These are phyloP conservation scores for Corynascus novoguineensis DNA, from an alignment of 495 filamentous ascomycete species.

Conservation along the genomic window DNA sequence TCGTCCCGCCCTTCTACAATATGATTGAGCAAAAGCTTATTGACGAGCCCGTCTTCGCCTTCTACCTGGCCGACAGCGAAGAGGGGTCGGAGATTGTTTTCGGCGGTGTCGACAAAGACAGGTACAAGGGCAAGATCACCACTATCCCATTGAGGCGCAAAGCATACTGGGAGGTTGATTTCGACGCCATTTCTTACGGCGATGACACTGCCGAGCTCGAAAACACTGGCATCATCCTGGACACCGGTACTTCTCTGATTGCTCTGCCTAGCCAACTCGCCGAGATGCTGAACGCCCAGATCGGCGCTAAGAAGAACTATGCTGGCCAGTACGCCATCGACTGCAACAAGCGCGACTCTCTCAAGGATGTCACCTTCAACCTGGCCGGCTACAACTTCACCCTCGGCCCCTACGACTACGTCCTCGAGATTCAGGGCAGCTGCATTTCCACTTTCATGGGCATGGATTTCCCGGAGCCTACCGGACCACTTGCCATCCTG, in stretches of 20 bases:
- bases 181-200: conserved; percentile 86
- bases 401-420: conserved; percentile 86
- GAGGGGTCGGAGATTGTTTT: conserved; percentile 85
- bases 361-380: conserved; percentile 86
- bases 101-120: conserved; percentile 80
- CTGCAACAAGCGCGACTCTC: conserved; percentile 71
- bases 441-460: conserved; percentile 98
- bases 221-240: conserved; percentile 90
- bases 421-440: conserved; percentile 88
- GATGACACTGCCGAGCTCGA: conserved; percentile 78
- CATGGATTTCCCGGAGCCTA: conserved; percentile 91
- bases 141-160: conserved; percentile 93
- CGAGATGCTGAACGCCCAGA: conserved; percentile 95
- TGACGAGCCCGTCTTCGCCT: conserved; percentile 91
- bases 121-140: conserved; percentile 85
- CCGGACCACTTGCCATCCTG: conserved; percentile 89
- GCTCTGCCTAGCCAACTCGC: conserved; percentile 88
- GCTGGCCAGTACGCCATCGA: conserved; percentile 94
- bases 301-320: conserved; percentile 94
- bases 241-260: conserved; percentile 98
- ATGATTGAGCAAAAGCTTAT: conserved; percentile 84
- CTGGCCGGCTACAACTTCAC: conserved; percentile 85
- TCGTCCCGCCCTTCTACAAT: conserved; percentile 92
- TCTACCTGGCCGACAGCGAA: conserved; percentile 76
- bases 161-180: conserved; percentile 99